Evolutionary conservation across 192 early-diverging fungal genomes (phyloP).

Genomic region (Mortierella alpina): DNA sequence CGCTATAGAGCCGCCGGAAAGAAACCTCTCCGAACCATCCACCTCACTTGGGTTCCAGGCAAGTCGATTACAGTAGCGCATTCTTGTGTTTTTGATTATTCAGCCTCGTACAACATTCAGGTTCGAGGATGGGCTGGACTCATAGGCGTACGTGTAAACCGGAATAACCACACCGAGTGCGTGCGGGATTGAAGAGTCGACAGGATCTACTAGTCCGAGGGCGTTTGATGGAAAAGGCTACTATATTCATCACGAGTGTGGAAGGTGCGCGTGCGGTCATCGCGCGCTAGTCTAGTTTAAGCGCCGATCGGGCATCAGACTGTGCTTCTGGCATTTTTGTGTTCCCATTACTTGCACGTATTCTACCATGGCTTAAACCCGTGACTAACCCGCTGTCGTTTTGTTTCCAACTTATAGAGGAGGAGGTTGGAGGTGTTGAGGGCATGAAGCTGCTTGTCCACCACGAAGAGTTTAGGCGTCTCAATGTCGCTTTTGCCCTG

Average conservation of each 20-base stretch:
- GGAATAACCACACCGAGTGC: too few species aligned
- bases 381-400: neutral
- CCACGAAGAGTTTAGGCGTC: slow-evolving; percentile 70
- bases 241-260: neutral
- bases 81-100: slow-evolving; percentile 9
- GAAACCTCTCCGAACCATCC: slow-evolving; percentile 74
- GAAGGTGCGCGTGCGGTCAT: neutral
- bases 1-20: slow-evolving; percentile 64
- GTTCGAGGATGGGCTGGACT: neutral
- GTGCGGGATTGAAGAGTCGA: neutral
- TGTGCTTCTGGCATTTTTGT: neutral
- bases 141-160: too few species aligned
- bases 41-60: slow-evolving; percentile 82
- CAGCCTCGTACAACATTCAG: neutral
- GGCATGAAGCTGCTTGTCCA: slow-evolving; percentile 81
- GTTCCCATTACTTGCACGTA: neutral
- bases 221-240: neutral
- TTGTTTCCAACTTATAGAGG: slow-evolving; percentile 44
- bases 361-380: too few species aligned
- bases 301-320: neutral
- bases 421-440: slow-evolving; percentile 87
- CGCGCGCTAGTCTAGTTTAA: neutral
- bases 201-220: neutral
- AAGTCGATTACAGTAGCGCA: slow-evolving; percentile 10
- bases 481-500: slow-evolving; percentile 86